A percentile compares a stretch with the other conserved stretches of the same genome.
Evolutionary conservation across 2,329 filamentous ascomycete species (phyloP).

Genomic region (Neonectria faginata): DNA sequence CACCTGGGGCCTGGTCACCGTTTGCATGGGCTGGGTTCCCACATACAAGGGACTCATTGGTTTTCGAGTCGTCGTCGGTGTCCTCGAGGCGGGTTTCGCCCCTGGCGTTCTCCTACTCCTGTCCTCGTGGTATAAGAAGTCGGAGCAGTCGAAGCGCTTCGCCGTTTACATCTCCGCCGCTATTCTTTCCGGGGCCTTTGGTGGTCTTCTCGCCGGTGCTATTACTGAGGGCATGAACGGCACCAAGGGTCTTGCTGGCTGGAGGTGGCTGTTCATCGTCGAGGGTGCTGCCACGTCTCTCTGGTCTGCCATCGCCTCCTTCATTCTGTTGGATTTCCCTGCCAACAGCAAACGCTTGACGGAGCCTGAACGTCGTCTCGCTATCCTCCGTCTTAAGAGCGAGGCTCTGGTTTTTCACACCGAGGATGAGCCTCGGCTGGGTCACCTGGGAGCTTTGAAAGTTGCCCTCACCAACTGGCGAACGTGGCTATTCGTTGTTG

Average conservation of each 20-base stretch:
- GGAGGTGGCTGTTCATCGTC: slow-evolving; percentile 65
- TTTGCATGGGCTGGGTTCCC: slow-evolving; percentile 47
- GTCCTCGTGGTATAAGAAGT: slow-evolving; percentile 72
- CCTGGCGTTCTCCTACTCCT: slow-evolving; percentile 71
- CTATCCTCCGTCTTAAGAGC: slow-evolving; percentile 69
- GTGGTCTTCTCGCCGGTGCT: slow-evolving; percentile 70
- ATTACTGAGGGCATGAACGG: slow-evolving; percentile 68
- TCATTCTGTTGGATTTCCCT: slow-evolving; percentile 77
- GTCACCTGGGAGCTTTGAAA: slow-evolving; percentile 28
- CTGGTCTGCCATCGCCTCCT: slow-evolving; percentile 70
- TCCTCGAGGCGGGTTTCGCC: slow-evolving; percentile 70
- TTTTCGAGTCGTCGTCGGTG: slow-evolving; percentile 62
- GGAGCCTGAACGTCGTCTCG: slow-evolving; percentile 69
- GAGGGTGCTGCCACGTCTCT: slow-evolving; percentile 72
- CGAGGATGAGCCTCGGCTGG: slow-evolving; percentile 64
- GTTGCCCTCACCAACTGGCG: slow-evolving; percentile 31
- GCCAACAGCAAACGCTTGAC: slow-evolving; percentile 67
- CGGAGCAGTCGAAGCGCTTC: slow-evolving; percentile 49
- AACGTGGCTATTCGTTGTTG: slow-evolving; percentile 36
- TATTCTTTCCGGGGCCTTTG: slow-evolving; percentile 75
- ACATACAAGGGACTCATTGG: slow-evolving; percentile 45
- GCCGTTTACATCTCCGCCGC: slow-evolving; percentile 80
- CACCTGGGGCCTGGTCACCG: slow-evolving; percentile 51
- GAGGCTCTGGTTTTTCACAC: slow-evolving; percentile 72
- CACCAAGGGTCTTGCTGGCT: slow-evolving; percentile 60